Conservation (phyloP, 2,329 filamentous ascomycete genomes). For the Gnomoniopsis smithogilvyi region DNA sequence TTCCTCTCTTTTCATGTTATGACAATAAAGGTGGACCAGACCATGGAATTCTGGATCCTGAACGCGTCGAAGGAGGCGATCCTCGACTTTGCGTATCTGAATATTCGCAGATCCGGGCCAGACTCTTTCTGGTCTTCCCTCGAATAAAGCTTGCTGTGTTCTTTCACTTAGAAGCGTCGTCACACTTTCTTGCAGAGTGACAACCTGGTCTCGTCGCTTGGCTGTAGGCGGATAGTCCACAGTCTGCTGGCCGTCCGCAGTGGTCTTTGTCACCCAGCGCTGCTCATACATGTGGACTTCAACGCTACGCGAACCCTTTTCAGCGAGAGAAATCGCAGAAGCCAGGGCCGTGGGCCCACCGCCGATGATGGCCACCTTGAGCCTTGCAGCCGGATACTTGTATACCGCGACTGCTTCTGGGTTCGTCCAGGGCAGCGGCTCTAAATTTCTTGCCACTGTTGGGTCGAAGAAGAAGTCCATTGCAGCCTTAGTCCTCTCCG, state of each 20-base stretch:
- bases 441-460: constrained; percentile 26
- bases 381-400: constrained; percentile 25
- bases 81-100: constrained; percentile 36
- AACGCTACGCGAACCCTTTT: constrained; percentile 28
- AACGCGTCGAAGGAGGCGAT: constrained; percentile 31
- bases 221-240: constrained; percentile 29
- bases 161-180: constrained; percentile 26
- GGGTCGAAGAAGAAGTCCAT: constrained; percentile 36
- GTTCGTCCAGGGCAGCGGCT: constrained; percentile 17
- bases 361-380: constrained; percentile 30
- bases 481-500: constrained; percentile 24
- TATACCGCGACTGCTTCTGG: constrained; percentile 23
- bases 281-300: constrained; percentile 34
- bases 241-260: constrained; percentile 12
- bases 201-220: constrained; percentile 32
- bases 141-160: constrained; percentile 29
- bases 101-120: constrained; percentile 36
- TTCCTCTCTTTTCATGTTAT: constrained; percentile 27
- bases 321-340: constrained; percentile 31
- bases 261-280: constrained; percentile 26
- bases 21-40: constrained; percentile 30
- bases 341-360: constrained; percentile 31
- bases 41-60: constrained; percentile 29
- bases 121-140: constrained; percentile 30
- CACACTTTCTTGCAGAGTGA: constrained; percentile 33